Evolutionary conservation across 2,329 filamentous ascomycete species (phyloP), one percentile per base, ranked within the genome.

Genomic region (Colletotrichum aenigma): DNA sequence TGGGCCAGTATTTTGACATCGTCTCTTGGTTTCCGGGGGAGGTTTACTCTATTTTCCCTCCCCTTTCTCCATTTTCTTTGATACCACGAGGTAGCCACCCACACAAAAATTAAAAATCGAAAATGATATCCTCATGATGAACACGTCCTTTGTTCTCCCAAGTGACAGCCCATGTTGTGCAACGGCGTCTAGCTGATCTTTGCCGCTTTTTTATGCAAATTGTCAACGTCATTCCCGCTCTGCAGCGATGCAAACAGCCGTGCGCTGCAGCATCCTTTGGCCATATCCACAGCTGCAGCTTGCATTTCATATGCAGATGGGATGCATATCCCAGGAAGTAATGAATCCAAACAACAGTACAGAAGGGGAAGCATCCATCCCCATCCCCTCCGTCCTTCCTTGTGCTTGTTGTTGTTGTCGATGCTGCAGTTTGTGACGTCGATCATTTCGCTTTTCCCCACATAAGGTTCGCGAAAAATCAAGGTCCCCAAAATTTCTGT

Each of bases 51-150:
- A 24, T 64, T 34, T 36, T 28, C 38, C 43, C 13, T 48, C 24
- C 38, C 28, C 32, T 70, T 36, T 65, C 55, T 36, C 32, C 55
- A 58, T 68, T 60, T 68, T 58, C 36, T 61, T 77, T 66, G 66
- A 74, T 71, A 76, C 75, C 73, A 76, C 10, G 36, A 64, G 60
- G 74, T 66, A 75, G 69, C 36, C 18, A 71, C 71, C 32, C 30
- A 21, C 30, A 56, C n/a, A 60, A n/a, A 36, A 21, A 66, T 38
- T 21, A 71, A 43, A 55, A 71, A 62, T 64, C 34, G 32, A 62
- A 56, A 62, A 30, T 65, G 21, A 72, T 56, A n/a, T 26, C n/a
- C 12, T 24, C 13, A 66, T 13, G 26, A 28, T 30, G 36, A 66
- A 34, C 26, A 15, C 38, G 21, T 26, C 26, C 18, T 48, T 26